phyloP scores from a whole-genome alignment of 2,329 filamentous ascomycete species.

The Lithohypha guttulata region DNA sequence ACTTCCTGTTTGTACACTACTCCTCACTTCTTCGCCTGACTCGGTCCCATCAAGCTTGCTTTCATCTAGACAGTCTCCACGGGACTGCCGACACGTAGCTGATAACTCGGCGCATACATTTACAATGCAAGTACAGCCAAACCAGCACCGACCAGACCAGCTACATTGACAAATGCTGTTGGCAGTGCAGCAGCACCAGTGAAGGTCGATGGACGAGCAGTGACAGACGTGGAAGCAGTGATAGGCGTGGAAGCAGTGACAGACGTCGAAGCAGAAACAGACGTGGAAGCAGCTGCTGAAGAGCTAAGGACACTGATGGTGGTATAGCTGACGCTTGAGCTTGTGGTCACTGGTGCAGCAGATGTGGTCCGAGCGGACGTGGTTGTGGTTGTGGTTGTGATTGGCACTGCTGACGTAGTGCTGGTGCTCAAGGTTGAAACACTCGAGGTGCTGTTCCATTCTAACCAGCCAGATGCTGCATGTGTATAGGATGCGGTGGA shows the following conservation, averaged over 20 bases:
- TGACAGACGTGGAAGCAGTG: constrained; percentile 5
- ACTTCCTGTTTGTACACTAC: no score
- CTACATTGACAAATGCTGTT: constrained; percentile 12
- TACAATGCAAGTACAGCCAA: constrained; percentile 16
- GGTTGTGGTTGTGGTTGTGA: background rate
- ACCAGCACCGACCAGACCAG: constrained; percentile 15
- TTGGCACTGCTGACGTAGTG: no score
- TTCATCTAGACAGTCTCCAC: no score
- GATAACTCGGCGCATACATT: no score
- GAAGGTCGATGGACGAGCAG: constrained; percentile 9
- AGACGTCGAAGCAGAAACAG: background rate
- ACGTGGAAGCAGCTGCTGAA: constrained; percentile 1
- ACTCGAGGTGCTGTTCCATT: no score
- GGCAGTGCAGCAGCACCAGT: constrained; percentile 12
- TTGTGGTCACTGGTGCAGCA: background rate
- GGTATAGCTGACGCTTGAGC: constrained; percentile 1
- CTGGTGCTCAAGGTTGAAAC: no score
- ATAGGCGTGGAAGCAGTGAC: background rate
- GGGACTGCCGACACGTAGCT: no score
- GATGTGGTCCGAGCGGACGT: background rate
- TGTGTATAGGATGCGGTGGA: no score
- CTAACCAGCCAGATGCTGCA: no score
- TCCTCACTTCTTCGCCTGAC: no score
- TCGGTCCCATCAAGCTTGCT: no score
- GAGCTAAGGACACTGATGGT: constrained; percentile 6